These are phyloP conservation scores for Apiotrichum domesticum DNA, from an alignment of 1,284 basidiomycete genomes.

Conservation along the genomic window DNA sequence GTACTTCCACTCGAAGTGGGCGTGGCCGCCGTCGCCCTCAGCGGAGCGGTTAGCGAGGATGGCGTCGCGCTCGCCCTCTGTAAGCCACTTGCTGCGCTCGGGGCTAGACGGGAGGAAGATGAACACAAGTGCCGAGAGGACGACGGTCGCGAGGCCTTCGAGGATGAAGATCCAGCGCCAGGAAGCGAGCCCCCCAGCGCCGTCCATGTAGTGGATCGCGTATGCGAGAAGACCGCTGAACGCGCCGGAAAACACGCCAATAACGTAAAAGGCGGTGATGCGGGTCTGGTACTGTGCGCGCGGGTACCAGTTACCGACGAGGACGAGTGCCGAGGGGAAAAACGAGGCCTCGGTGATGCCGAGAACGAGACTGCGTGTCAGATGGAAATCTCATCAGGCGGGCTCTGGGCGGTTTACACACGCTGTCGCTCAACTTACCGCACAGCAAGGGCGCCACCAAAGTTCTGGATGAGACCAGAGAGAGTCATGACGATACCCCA, in stretches of 20 bases:
- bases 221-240: slow-evolving; percentile 41
- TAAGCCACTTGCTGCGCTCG: slow-evolving; percentile 18
- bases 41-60: slow-evolving; percentile 9
- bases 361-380: slow-evolving; percentile 4
- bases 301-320: slow-evolving; percentile 50
- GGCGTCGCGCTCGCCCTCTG: slow-evolving; percentile 11
- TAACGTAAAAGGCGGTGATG: slow-evolving; percentile 53
- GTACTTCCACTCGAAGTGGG: slow-evolving; percentile 15
- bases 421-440: neutral
- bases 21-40: slow-evolving; percentile 8
- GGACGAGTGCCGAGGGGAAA: slow-evolving; percentile 26
- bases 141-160: slow-evolving; percentile 19
- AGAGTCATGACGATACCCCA: slow-evolving; percentile 45
- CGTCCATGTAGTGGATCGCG: slow-evolving; percentile 31
- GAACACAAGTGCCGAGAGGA: slow-evolving; percentile 14
- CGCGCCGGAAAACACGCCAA: slow-evolving; percentile 30
- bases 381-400: neutral
- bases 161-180: slow-evolving; percentile 48
- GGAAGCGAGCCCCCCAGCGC: slow-evolving; percentile 40
- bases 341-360: slow-evolving; percentile 18
- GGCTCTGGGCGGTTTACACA: neutral
- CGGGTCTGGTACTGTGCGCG: slow-evolving; percentile 47
- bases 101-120: slow-evolving; percentile 20
- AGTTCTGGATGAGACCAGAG: slow-evolving; percentile 55
- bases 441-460: slow-evolving; percentile 44